Conservation (phyloP, 2,329 filamentous ascomycete genomes). For the Neoascochyta sp. region DNA sequence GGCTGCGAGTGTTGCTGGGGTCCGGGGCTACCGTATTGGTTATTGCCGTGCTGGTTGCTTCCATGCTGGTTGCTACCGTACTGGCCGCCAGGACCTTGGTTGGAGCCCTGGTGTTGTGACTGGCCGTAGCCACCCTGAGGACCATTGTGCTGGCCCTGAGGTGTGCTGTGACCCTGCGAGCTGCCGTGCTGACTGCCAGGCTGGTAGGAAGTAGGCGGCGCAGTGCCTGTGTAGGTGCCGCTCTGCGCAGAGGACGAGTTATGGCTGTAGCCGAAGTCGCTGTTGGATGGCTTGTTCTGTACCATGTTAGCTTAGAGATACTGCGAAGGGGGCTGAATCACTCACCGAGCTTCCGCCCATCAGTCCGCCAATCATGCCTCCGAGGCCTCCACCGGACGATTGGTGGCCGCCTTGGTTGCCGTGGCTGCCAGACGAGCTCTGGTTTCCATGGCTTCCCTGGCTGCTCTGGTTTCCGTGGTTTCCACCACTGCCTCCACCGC, state of each 20-base stretch:
- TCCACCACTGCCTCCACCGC: not conserved
- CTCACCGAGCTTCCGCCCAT: slow-evolving; percentile 38
- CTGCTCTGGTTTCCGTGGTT: slow-evolving; percentile 1
- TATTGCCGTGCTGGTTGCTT: slow-evolving; percentile 7
- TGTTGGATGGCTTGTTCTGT: slow-evolving; percentile 37
- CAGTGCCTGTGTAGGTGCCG: slow-evolving; percentile 59
- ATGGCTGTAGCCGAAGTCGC: slow-evolving; percentile 57
- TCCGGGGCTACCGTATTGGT: no score
- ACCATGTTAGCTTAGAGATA: slow-evolving; percentile 5
- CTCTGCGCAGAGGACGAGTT: slow-evolving; percentile 46
- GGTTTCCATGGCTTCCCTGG: slow-evolving; percentile 5
- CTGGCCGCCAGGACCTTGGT: slow-evolving; percentile 10
- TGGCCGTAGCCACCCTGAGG: slow-evolving; percentile 15
- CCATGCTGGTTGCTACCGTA: slow-evolving; percentile 10
- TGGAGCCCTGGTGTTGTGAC: slow-evolving; percentile 12
- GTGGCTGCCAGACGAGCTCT: slow-evolving; percentile 3
- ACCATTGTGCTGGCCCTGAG: slow-evolving; percentile 19
- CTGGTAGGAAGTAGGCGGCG: slow-evolving; percentile 61
- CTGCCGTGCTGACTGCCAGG: slow-evolving; percentile 29
- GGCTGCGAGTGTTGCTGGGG: slow-evolving; percentile 7
- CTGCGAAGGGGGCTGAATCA: not conserved
- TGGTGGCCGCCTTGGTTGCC: no score
- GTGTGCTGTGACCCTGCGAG: slow-evolving; percentile 16
- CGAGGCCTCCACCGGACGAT: slow-evolving; percentile 29
- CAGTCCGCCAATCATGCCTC: slow-evolving; percentile 31